Conservation (phyloP, 1,139 yeast genomes). For the Hemisphaericaspora lyxosophila region DNA sequence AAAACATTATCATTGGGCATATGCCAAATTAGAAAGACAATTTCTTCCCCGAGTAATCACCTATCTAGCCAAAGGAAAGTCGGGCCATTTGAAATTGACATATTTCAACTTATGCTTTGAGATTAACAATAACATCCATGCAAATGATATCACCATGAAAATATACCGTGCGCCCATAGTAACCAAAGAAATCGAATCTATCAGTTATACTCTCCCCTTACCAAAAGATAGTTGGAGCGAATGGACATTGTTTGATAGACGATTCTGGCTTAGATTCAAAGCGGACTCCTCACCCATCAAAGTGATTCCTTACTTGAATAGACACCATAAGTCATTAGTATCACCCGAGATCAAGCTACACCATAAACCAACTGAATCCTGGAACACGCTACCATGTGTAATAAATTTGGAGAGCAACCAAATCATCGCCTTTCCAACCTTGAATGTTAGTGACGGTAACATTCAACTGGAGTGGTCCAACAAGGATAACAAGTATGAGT, state of each 20-base stretch:
- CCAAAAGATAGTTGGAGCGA: conserved; percentile 16
- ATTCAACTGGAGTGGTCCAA: conserved; percentile 20
- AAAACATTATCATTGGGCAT: conserved; percentile 46
- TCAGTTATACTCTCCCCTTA: conserved; percentile 7
- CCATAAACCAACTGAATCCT: not conserved
- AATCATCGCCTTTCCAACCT: conserved; percentile 24
- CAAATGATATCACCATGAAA: conserved; percentile 9
- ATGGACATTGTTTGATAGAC: conserved; percentile 38
- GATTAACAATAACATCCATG: conserved; percentile 10
- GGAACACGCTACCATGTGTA: conserved; percentile 16
- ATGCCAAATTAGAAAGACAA: conserved; percentile 40
- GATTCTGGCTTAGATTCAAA: conserved; percentile 34
- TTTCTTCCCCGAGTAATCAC: conserved; percentile 26
- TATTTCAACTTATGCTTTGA: conserved; percentile 25
- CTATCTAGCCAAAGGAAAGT: conserved; percentile 6
- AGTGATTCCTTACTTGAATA: conserved; percentile 24
- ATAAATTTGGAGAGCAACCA: conserved; percentile 9
- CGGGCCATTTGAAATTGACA: conserved; percentile 14
- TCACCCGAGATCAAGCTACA: conserved; percentile 1
- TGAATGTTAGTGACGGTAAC: conserved; percentile 8
- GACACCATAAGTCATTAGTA: conserved; percentile 13
- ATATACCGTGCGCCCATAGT: conserved; percentile 28
- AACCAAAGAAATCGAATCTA: conserved; percentile 15
- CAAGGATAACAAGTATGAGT: conserved; percentile 19
- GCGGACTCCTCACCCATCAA: conserved; percentile 1